Percentiles rank a stretch among this genome's conserved stretches.
These are phyloP conservation scores for Ceratobasidium sp. DNA, from an alignment of 1,284 basidiomycete species.

Conservation along the genomic window DNA sequence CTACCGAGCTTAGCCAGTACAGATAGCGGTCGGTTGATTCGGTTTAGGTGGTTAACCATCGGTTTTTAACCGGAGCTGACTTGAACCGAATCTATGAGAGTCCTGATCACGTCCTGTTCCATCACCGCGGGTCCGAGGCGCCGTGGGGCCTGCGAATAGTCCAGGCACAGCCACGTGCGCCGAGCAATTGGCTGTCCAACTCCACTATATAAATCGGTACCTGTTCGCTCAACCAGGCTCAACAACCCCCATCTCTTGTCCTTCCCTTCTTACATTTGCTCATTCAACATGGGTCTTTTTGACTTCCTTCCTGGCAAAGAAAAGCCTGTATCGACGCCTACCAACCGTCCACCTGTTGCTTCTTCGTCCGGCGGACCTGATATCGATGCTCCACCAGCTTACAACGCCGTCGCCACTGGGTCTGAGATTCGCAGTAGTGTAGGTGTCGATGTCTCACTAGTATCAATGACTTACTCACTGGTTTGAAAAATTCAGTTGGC, in stretches of 20 bases:
- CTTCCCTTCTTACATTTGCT: neutral
- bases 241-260: neutral
- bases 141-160: neutral
- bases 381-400: slow-evolving; percentile 37
- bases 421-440: slow-evolving; percentile 30
- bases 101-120: too few relatives aligned
- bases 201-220: slow-evolving; percentile 17
- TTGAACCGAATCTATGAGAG: too few relatives aligned
- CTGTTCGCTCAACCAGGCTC: neutral
- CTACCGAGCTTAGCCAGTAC: too few relatives aligned
- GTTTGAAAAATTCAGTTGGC: slow-evolving; percentile 4
- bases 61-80: too few relatives aligned
- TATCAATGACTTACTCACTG: neutral
- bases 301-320: slow-evolving; percentile 39
- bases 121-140: slow-evolving; percentile 36
- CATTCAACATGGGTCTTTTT: slow-evolving; percentile 29
- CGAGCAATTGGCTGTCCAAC: neutral
- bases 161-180: slow-evolving; percentile 33
- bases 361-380: slow-evolving; percentile 8
- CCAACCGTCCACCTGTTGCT: slow-evolving; percentile 27
- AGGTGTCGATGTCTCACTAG: neutral
- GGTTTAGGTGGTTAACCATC: too few relatives aligned
- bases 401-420: slow-evolving; percentile 21
- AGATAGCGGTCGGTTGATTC: too few relatives aligned
- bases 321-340: slow-evolving; percentile 19